A percentile compares a stretch with the other conserved stretches of the same genome.
Evolutionary conservation across 2,329 filamentous ascomycete species (phyloP).

Genomic region (Sarocladiaceae sp.): DNA sequence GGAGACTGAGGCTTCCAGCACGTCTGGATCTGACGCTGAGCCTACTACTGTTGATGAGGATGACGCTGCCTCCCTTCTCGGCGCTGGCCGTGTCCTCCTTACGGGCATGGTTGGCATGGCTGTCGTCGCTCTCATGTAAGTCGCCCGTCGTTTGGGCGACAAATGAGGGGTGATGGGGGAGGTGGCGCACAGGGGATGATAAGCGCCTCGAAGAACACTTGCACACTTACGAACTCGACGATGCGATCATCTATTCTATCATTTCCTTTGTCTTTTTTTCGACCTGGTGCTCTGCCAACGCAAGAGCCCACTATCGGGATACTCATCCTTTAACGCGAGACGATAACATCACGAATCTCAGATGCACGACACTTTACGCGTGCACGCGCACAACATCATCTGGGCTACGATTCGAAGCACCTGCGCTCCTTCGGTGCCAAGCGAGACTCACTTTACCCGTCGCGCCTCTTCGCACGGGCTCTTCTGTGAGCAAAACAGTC

Average conservation of each 20-base stretch:
- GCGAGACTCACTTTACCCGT: too few relatives aligned
- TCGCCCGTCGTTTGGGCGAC: not conserved
- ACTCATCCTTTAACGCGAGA: not conserved
- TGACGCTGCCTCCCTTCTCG: slow-evolving; percentile 37
- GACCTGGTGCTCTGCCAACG: not conserved
- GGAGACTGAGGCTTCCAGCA: slow-evolving; percentile 16
- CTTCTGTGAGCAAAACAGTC: slow-evolving; percentile 6
- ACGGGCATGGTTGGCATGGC: slow-evolving; percentile 45
- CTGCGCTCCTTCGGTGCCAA: too few relatives aligned
- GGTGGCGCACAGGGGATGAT: not conserved
- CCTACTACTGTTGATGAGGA: slow-evolving; percentile 26
- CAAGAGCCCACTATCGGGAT: slow-evolving; percentile 1
- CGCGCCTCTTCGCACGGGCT: too few relatives aligned
- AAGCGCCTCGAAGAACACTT: not conserved
- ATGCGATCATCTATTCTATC: slow-evolving; percentile 8
- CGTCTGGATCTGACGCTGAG: slow-evolving; percentile 19
- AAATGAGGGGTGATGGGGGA: not conserved
- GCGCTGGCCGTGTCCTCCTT: slow-evolving; percentile 37
- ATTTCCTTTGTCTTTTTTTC: slow-evolving; percentile 7
- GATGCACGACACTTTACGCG: not conserved
- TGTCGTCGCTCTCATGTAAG: slow-evolving; percentile 46
- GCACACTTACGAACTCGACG: slow-evolving; percentile 8
- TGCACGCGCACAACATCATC: not conserved
- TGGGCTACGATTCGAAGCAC: too few relatives aligned
- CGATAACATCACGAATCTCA: not conserved